Percentiles rank a stretch among this genome's conserved stretches.
Evolutionary conservation across 2,329 filamentous ascomycete species (phyloP).

Genomic region (Berkeleyomyces rouxiae): DNA sequence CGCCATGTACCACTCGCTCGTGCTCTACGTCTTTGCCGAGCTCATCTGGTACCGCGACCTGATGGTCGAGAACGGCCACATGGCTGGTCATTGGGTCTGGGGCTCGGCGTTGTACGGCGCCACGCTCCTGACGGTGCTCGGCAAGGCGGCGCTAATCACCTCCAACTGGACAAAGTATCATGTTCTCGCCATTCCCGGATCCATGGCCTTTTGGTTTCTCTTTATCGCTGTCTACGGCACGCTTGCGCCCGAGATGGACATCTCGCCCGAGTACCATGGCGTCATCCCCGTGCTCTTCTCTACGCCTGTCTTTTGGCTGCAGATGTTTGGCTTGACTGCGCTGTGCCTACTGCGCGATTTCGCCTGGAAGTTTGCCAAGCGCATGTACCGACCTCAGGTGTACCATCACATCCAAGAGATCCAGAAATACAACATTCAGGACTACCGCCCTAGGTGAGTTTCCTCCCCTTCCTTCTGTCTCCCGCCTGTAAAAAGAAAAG

Average conservation of each 20-base stretch:
- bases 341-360: conserved; percentile 79
- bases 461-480: background rate
- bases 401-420: conserved; percentile 99
- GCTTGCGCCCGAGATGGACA: conserved; percentile 63
- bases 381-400: conserved; percentile 90
- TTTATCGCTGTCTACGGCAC: conserved; percentile 80
- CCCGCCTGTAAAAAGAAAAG: no score
- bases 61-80: conserved; percentile 59
- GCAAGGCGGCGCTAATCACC: conserved; percentile 86
- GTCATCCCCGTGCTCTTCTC: conserved; percentile 66
- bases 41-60: conserved; percentile 72
- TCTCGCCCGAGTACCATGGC: conserved; percentile 74
- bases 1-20: conserved; percentile 85
- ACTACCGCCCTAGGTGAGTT: conserved; percentile 79
- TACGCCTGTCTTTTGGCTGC: conserved; percentile 79
- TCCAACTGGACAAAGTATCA: conserved; percentile 99
- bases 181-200: conserved; percentile 85
- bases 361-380: conserved; percentile 91
- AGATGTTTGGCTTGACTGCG: conserved; percentile 62
- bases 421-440: conserved; percentile 99
- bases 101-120: conserved; percentile 88
- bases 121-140: conserved; percentile 80
- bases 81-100: conserved; percentile 95
- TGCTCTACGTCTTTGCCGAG: conserved; percentile 76
- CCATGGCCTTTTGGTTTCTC: conserved; percentile 76